phyloP scores from a whole-genome alignment of 2,329 filamentous ascomycete genomes.

The Herpotrichia juniperi region DNA sequence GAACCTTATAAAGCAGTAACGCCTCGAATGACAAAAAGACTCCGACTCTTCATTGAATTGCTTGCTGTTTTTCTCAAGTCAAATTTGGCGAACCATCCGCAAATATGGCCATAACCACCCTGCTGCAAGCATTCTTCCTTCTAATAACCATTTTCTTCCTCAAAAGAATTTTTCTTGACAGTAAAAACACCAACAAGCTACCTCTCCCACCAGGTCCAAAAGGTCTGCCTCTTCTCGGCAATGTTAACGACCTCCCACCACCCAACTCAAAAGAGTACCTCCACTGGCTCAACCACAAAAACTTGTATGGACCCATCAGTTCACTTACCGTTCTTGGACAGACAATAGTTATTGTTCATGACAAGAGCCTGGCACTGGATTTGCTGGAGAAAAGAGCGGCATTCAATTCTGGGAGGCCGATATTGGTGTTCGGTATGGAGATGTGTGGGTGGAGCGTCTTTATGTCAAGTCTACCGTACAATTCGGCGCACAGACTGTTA shows the following conservation, averaged over 20 bases:
- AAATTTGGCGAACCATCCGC: too few species aligned
- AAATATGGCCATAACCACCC: too few species aligned
- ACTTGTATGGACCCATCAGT: conserved; percentile 32
- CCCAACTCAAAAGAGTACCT: conserved; percentile 44
- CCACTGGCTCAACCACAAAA: conserved; percentile 53
- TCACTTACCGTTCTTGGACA: conserved; percentile 30
- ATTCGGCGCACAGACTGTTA: conserved; percentile 41
- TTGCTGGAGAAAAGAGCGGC: conserved; percentile 27
- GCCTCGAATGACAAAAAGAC: too few species aligned
- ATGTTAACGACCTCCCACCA: conserved; percentile 56
- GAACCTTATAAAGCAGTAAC: too few species aligned
- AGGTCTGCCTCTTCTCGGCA: conserved; percentile 57
- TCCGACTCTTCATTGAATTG: too few species aligned
- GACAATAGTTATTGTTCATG: conserved; percentile 31
- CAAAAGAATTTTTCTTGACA: too few species aligned
- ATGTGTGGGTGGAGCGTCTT: conserved; percentile 47
- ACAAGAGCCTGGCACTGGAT: conserved; percentile 26
- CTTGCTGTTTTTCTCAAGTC: too few species aligned
- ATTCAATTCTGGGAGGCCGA: conserved; percentile 27
- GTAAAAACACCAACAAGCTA: too few species aligned
- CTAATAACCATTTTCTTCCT: too few species aligned
- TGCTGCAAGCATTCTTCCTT: too few species aligned
- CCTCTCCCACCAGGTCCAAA: conserved; percentile 60
- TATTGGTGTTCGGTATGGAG: conserved; percentile 21
- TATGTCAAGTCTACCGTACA: conserved; percentile 44